phyloP scores from a whole-genome alignment of 495 filamentous ascomycete species.

The Penicillium daleae region DNA sequence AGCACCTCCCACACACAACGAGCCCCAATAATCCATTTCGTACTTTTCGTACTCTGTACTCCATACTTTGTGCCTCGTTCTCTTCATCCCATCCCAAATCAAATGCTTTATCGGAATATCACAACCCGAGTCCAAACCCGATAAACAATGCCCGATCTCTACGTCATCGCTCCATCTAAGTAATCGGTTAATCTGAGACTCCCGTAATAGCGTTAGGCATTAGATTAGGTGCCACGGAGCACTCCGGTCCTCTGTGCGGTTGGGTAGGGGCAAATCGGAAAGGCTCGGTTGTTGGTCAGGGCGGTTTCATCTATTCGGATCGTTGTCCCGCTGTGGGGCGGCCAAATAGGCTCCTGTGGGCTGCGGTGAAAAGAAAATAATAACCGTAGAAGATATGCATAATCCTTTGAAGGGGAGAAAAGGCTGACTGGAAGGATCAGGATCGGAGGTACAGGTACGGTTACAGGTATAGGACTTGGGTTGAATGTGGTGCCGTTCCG shows the following conservation, averaged over 20 bases:
- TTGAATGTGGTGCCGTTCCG: not conserved
- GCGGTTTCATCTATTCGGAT: conserved; percentile 31
- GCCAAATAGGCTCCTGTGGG: conserved; percentile 17
- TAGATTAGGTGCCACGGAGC: conserved; percentile 25
- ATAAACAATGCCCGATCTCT: not conserved
- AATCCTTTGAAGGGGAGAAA: not conserved
- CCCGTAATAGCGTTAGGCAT: conserved; percentile 14
- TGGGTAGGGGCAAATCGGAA: conserved; percentile 35
- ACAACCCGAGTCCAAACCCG: too few relatives aligned
- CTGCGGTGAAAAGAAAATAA: not conserved
- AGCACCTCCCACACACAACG: too few relatives aligned
- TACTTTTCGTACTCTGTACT: not conserved
- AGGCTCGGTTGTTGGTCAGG: conserved; percentile 28
- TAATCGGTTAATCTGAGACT: conserved; percentile 28
- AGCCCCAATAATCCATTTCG: too few relatives aligned
- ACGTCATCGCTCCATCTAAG: conserved; percentile 24
- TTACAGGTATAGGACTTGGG: not conserved
- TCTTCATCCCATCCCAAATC: too few relatives aligned
- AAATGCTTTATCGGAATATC: not conserved
- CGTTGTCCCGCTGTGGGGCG: conserved; percentile 37
- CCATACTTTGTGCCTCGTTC: too few relatives aligned
- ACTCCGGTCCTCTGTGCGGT: conserved; percentile 21
- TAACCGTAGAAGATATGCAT: not conserved
- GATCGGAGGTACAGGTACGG: not conserved
- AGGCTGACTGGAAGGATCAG: not conserved